phyloP scores from a whole-genome alignment of 768 basidiomycete species.

The Hirschioporus abietinus region DNA sequence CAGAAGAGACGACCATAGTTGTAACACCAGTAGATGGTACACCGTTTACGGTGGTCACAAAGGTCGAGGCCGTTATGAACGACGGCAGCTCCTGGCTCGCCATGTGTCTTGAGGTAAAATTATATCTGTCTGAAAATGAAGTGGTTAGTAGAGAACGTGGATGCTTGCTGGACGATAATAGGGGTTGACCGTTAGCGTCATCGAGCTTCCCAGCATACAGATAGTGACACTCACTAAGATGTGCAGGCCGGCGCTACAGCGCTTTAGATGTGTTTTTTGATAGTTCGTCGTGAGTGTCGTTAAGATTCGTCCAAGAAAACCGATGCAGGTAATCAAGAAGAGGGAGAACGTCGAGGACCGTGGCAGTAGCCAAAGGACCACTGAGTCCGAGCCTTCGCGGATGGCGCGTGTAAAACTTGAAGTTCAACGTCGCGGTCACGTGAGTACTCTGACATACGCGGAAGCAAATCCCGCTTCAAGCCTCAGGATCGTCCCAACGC shows the following conservation, averaged over 20 bases:
- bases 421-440: background rate
- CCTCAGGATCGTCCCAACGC: background rate
- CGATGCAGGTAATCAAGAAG: background rate
- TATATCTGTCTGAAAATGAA: slow-evolving; percentile 1
- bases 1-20: background rate
- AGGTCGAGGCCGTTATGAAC: slow-evolving; percentile 61
- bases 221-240: background rate
- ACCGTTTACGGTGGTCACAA: slow-evolving; percentile 50
- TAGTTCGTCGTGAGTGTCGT: background rate
- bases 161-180: background rate
- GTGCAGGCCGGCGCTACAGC: background rate
- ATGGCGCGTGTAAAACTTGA: background rate
- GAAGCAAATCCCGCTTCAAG: background rate
- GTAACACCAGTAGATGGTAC: slow-evolving; percentile 36
- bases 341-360: background rate
- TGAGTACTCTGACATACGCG: background rate
- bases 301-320: background rate
- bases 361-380: slow-evolving; percentile 1
- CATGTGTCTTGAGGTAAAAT: background rate
- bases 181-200: background rate
- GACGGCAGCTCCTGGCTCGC: slow-evolving; percentile 54
- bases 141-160: slow-evolving; percentile 1
- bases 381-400: background rate
- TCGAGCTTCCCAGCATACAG: background rate
- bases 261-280: background rate